A percentile compares a stretch with the other conserved stretches of the same genome.
These are phyloP conservation scores for Panellus pusillus DNA, from an alignment of 768 basidiomycete species.

Conservation along the genomic window DNA sequence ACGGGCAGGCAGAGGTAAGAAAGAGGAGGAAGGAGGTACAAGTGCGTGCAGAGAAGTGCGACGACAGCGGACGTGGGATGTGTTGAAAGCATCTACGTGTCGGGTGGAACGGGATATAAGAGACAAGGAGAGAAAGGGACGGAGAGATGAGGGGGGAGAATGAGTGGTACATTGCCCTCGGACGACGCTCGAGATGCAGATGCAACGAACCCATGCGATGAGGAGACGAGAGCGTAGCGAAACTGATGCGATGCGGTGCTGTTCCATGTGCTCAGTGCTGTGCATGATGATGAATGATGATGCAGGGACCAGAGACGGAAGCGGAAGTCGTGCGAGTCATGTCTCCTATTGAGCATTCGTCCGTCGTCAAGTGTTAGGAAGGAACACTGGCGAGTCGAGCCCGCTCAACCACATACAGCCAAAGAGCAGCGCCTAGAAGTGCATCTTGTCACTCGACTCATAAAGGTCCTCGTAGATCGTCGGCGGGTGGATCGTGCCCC, in stretches of 20 bases:
- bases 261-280: background rate
- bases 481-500: conserved; percentile 13
- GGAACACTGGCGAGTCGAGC: conserved; percentile 4
- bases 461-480: conserved; percentile 22
- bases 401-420: conserved; percentile 1
- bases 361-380: background rate
- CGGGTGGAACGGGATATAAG: background rate
- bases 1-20: no score
- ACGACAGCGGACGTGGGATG: background rate
- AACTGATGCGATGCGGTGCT: conserved; percentile 6
- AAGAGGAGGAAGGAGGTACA: no score
- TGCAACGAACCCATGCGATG: conserved; percentile 17
- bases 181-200: background rate
- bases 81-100: conserved; percentile 21
- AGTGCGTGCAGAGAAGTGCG: background rate
- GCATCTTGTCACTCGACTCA: conserved; percentile 16
- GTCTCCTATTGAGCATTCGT: conserved; percentile 11
- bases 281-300: conserved; percentile 8
- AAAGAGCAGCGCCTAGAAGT: conserved; percentile 1
- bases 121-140: background rate
- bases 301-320: background rate
- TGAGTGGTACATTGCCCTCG: background rate
- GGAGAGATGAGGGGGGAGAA: conserved; percentile 9
- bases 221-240: conserved; percentile 1
- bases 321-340: conserved; percentile 15